Base-by-base conservation (phyloP, 331 rosid species). In the Pyrus hybrid region DNA sequence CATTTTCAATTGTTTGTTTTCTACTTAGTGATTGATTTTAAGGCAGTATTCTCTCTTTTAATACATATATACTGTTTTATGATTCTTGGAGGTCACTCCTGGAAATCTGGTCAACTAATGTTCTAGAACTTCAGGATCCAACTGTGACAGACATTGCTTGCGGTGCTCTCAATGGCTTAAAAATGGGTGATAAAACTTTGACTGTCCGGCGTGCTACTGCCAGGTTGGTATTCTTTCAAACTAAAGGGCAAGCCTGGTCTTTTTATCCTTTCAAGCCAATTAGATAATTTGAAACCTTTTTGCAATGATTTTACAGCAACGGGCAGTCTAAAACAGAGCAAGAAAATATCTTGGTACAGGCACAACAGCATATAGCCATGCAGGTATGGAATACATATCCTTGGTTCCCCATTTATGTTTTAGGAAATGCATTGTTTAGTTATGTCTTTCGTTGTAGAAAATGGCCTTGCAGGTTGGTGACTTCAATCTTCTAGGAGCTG, bases 101-200 rank as follows among this genome's bases (percentile, higher is more conserved):
- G 16, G 54, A 18, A 35, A 47, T 71, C 63, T 71, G 56, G 22
- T 21, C 64, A 47, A 20, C 69, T 64, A 69, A 86, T 75, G 70
- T 67, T 61, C 79, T 73, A 82, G 53, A 51, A 51, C 78, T 62
- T 77, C 88, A 91, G 92, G 94, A 91, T 85, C 91, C 92, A 57
- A 73, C 92, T 5, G 97, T 91, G 77, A 91, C 94, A 13, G 97
- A 89, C 76, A 72, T 89, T 41, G 97, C 97, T 14, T 91, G 94
- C 73, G 92, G 88, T 53, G 87, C 94, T 76, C 94, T 91, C 56
- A 91, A 82, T 67, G 97, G 97, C 75, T 84, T 91, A 71, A 91
- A 91, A 86, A 87, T 91, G 97, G 97, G 97, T 51, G 97, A 91
- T 77, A 91, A 91, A 88, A 91, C 93, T 49, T 84, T 91, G 64